These are phyloP conservation scores for Cyclostephanos invisitatus DNA, from an alignment of 108 stramenopile species.

Conservation along the genomic window DNA sequence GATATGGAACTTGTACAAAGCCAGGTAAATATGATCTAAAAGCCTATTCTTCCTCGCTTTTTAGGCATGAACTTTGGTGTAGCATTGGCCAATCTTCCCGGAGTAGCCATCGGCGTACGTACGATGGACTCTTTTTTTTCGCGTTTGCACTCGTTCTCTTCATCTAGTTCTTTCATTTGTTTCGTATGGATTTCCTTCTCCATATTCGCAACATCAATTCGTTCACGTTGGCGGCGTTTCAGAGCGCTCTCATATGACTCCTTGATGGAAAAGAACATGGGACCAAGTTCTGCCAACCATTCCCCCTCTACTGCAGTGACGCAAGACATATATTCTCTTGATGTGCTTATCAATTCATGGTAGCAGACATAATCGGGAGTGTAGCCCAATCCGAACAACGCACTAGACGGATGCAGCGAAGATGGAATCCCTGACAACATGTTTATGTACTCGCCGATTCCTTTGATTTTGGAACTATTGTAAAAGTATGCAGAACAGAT, in stretches of 20 bases:
- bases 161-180: slow-evolving; percentile 49
- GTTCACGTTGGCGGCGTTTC: slow-evolving; percentile 68
- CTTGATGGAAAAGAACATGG: slow-evolving; percentile 97
- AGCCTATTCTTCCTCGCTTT: slow-evolving; percentile 64
- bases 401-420: slow-evolving; percentile 88
- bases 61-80: slow-evolving; percentile 77
- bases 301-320: slow-evolving; percentile 98
- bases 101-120: slow-evolving; percentile 63
- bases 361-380: slow-evolving; percentile 99
- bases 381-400: slow-evolving; percentile 95
- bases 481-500: slow-evolving; percentile 99
- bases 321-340: slow-evolving; percentile 98
- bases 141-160: slow-evolving; percentile 47
- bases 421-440: slow-evolving; percentile 95
- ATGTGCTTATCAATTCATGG: slow-evolving; percentile 97
- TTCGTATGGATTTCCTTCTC: slow-evolving; percentile 68
- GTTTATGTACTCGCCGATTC: slow-evolving; percentile 98
- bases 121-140: slow-evolving; percentile 37
- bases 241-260: slow-evolving; percentile 83
- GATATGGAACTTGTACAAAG: too few relatives aligned
- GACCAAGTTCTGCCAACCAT: slow-evolving; percentile 98
- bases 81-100: slow-evolving; percentile 58
- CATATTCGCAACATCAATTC: slow-evolving; percentile 61
- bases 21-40: slow-evolving; percentile 13
- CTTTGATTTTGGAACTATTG: slow-evolving; percentile 96